Conservation (phyloP, 2,329 filamentous ascomycete genomes). For the Colletotrichum sp. region DNA sequence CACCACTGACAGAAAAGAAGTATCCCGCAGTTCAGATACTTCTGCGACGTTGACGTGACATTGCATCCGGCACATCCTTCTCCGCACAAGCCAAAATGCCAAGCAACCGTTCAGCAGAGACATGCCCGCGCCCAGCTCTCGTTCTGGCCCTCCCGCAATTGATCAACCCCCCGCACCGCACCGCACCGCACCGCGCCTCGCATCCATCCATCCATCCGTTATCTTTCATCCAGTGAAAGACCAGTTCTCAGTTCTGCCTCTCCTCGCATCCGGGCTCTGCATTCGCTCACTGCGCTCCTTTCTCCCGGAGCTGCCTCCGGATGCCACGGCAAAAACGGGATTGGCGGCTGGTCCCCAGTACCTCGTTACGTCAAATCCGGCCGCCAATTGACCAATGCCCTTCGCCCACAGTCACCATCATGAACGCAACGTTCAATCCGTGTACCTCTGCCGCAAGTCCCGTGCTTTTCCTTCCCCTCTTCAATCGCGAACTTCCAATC, state of each 20-base stretch:
- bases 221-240: background rate
- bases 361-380: background rate
- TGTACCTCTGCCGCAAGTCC: background rate
- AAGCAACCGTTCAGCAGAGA: background rate
- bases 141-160: background rate
- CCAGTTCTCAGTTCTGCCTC: background rate
- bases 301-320: background rate
- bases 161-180: background rate
- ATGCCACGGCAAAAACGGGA: background rate
- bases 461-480: background rate
- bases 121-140: background rate
- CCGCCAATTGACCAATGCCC: background rate
- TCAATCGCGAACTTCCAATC: background rate
- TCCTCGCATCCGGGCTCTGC: background rate
- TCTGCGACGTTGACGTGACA: background rate
- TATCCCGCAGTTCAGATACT: background rate
- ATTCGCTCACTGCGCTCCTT: background rate
- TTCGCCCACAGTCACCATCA: background rate
- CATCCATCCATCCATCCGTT: background rate
- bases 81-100: background rate
- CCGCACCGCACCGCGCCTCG: background rate
- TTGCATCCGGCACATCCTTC: background rate
- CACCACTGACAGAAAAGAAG: background rate
- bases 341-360: background rate
- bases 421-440: background rate